These are phyloP conservation scores for Hymenoscyphus scutula DNA, from an alignment of 2,329 filamentous ascomycete genomes.

Conservation along the genomic window DNA sequence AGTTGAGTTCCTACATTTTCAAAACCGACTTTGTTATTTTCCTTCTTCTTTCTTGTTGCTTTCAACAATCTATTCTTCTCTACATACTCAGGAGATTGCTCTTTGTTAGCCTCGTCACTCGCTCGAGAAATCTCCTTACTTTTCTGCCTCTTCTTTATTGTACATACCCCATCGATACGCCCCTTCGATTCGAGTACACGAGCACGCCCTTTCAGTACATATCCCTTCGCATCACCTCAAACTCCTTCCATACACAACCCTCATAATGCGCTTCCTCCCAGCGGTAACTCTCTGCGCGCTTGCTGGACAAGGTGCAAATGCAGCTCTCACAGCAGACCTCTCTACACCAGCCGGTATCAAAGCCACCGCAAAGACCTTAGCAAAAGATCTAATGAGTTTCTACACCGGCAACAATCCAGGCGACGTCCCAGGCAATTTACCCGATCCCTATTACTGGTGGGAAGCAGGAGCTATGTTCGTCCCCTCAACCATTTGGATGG, in stretches of 20 bases:
- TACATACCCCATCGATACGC: conserved; percentile 3
- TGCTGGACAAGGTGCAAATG: conserved; percentile 17
- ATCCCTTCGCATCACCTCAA: not conserved
- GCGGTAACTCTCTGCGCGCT: conserved; percentile 8
- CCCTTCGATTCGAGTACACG: not conserved
- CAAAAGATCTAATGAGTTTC: conserved; percentile 50
- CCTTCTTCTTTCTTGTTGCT: not conserved
- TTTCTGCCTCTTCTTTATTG: conserved; percentile 7
- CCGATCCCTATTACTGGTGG: conserved; percentile 53
- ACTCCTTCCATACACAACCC: not conserved
- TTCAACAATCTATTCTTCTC: not conserved
- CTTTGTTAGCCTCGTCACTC: conserved; percentile 12
- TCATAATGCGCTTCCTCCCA: conserved; percentile 12
- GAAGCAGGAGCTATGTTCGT: conserved; percentile 14
- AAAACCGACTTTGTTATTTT: not conserved
- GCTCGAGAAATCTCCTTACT: not conserved
- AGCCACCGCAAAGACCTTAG: conserved; percentile 35
- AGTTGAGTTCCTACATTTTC: not conserved
- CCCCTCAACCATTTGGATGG: not conserved
- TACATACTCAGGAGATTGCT: not conserved
- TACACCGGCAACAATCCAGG: conserved; percentile 51
- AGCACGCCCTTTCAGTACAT: too few species aligned
- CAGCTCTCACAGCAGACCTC: conserved; percentile 11
- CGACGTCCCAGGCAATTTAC: conserved; percentile 49
- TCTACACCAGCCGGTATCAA: conserved; percentile 7